Evolutionary conservation across 805 yeast species (phyloP).

Genomic region (Starmerella gropengiesseri): DNA sequence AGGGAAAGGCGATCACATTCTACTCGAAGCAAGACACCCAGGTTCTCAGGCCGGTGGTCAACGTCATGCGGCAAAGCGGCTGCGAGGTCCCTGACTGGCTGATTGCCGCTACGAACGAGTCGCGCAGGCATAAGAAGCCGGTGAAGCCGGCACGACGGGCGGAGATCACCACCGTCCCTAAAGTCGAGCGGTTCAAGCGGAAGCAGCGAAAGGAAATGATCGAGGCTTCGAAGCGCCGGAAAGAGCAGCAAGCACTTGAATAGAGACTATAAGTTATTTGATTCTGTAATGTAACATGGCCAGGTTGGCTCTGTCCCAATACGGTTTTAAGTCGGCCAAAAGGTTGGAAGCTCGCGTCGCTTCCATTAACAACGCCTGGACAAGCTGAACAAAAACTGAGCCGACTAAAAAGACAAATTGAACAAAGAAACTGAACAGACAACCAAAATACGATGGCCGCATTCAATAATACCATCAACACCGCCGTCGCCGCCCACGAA

Average conservation of each 20-base stretch:
- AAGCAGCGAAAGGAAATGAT: slow-evolving; percentile 60
- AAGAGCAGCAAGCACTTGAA: not conserved
- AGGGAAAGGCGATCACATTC: slow-evolving; percentile 81
- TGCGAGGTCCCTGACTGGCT: slow-evolving; percentile 64
- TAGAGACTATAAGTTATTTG: not conserved
- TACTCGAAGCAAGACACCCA: slow-evolving; percentile 81
- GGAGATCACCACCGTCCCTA: slow-evolving; percentile 64
- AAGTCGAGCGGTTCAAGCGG: slow-evolving; percentile 38
- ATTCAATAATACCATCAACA: no score
- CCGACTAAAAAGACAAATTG: no score
- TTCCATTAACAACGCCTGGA: no score
- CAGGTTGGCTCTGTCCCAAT: no score
- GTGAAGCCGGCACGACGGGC: slow-evolving; percentile 41
- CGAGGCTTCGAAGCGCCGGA: slow-evolving; percentile 21
- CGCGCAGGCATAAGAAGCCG: slow-evolving; percentile 8
- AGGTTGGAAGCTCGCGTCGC: no score
- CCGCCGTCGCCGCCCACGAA: not conserved
- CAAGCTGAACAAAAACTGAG: no score
- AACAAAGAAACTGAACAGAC: no score
- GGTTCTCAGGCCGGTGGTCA: slow-evolving; percentile 71
- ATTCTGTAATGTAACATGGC: no score
- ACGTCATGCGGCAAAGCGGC: slow-evolving; percentile 93
- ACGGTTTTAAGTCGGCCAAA: no score
- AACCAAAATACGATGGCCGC: no score
- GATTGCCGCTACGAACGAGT: slow-evolving; percentile 34